phyloP scores from a whole-genome alignment of 2,329 filamentous ascomycete genomes.

The Beauveria brongniartii region DNA sequence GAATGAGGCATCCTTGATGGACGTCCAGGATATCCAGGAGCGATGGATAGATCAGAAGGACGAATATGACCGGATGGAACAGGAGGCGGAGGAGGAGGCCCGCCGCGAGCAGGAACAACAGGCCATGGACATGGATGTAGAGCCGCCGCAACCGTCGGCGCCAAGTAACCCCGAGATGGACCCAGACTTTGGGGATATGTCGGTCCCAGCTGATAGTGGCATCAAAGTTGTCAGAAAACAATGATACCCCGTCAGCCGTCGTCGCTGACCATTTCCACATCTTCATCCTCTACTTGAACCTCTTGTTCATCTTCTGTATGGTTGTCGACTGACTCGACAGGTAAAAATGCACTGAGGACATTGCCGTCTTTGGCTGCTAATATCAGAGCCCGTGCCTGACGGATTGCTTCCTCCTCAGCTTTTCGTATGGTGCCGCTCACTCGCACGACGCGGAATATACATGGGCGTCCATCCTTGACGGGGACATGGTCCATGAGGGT shows the following conservation, averaged over 20 bases:
- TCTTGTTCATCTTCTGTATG: conserved; percentile 26
- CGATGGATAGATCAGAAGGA: conserved; percentile 89
- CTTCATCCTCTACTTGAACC: conserved; percentile 31
- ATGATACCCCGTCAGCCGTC: conserved; percentile 40
- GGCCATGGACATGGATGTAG: conserved; percentile 27
- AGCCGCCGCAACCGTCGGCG: conserved; percentile 17
- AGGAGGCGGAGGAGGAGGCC: conserved; percentile 66
- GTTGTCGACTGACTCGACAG: conserved; percentile 22
- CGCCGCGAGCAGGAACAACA: conserved; percentile 33
- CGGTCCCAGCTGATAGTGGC: conserved; percentile 50
- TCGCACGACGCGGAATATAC: conserved; percentile 75
- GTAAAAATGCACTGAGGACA: conserved; percentile 4
- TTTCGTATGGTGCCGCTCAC: conserved; percentile 92
- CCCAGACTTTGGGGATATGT: conserved; percentile 43
- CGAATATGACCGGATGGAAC: conserved; percentile 75
- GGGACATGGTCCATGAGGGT: conserved; percentile 70
- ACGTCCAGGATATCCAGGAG: conserved; percentile 86
- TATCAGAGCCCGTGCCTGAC: conserved; percentile 64
- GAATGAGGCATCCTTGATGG: conserved; percentile 63
- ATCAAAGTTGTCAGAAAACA: conserved; percentile 64
- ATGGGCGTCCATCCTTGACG: conserved; percentile 50
- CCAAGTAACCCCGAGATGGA: conserved; percentile 26
- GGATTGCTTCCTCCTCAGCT: conserved; percentile 81
- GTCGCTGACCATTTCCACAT: conserved; percentile 37
- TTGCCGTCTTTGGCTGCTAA: conserved; percentile 52